Evolutionary conservation across 257 asterid species (phyloP), one percentile per base, ranked within the genome.

Genomic region (Cinchona pubescens): DNA sequence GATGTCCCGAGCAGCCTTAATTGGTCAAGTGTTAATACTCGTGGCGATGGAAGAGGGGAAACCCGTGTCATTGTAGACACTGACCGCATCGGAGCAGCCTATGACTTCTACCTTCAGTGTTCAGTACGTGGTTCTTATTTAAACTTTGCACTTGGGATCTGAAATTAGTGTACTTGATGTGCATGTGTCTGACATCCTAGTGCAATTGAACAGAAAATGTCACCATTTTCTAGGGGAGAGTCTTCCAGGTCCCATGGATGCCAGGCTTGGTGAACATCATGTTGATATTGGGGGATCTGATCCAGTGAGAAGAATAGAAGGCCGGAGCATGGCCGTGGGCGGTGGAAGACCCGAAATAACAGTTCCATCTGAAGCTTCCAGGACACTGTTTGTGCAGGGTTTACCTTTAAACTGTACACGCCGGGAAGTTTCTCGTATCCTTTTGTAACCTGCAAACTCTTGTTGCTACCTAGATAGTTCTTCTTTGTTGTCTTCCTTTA

Each of bases 371-470:
- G 91, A 89, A 75, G 96, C 92, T 75, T 83, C 84, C 75, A 82
- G 82, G 82, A 89, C 97, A 1, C 77, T 91, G 75, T 78, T 53
- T 67, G 76, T 82, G 69, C 88, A 75, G 46, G 82, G 83, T 72
- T 72, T 82, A 61, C 87, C 87, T 66, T 69, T 78, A 21, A 67
- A 83, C 65, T 83, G 86, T 79, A 81, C 83, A 71, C 87, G 89
- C 66, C 82, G 91, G 76, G 95, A 91, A 77, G 90, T 87, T 69
- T 76, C 92, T 5, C 89, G 90, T 89, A 87, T 89, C 94, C 90
- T 88, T 83, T 71, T 42, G 53, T 21, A n/a, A 23, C 29, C 16
- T 38, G 71, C 71, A 30, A 60, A 65, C 37, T 63, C 40, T 35
- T 42, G 37, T 15, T 72, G 34, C 55, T 79, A 58, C 72, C 69